These are phyloP conservation scores for Fusarium nygamai DNA, from an alignment of 2,329 filamentous ascomycete genomes.

Conservation along the genomic window DNA sequence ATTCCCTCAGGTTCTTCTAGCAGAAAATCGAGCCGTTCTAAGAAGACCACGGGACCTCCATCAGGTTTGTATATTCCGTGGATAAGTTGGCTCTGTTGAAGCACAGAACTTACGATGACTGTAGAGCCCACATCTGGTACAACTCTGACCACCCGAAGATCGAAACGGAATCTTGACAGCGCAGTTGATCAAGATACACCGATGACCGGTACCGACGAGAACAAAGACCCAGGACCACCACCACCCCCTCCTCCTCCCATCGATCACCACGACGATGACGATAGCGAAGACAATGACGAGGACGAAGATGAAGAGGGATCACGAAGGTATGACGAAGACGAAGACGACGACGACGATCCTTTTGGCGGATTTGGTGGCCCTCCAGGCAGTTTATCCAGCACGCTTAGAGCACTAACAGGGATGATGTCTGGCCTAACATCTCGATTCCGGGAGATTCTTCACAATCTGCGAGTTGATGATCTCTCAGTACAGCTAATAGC, in stretches of 20 bases:
- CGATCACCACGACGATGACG: constrained; percentile 51
- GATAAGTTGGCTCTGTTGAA: not conserved
- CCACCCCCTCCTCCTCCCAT: constrained; percentile 56
- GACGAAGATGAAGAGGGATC: constrained; percentile 48
- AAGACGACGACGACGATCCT: constrained; percentile 74
- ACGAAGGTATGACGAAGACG: constrained; percentile 65
- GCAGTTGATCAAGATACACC: constrained; percentile 70
- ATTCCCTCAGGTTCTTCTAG: constrained; percentile 71
- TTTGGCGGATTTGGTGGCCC: constrained; percentile 75
- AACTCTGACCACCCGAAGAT: constrained; percentile 55
- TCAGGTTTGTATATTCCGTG: constrained; percentile 49
- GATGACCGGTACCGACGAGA: constrained; percentile 76
- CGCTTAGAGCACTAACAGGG: constrained; percentile 85
- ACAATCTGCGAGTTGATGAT: constrained; percentile 81
- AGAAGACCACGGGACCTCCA: constrained; percentile 65
- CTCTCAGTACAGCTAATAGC: constrained; percentile 93
- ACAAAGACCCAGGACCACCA: constrained; percentile 52
- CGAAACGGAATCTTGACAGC: constrained; percentile 64
- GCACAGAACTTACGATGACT: constrained; percentile 20
- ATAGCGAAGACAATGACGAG: constrained; percentile 48
- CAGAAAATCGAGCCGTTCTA: constrained; percentile 77
- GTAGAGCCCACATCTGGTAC: constrained; percentile 49
- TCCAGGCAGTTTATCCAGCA: constrained; percentile 73
- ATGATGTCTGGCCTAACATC: constrained; percentile 89
- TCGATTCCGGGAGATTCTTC: constrained; percentile 80